Conservation (phyloP, 2,329 filamentous ascomycete species). For the Didymella sp. region DNA sequence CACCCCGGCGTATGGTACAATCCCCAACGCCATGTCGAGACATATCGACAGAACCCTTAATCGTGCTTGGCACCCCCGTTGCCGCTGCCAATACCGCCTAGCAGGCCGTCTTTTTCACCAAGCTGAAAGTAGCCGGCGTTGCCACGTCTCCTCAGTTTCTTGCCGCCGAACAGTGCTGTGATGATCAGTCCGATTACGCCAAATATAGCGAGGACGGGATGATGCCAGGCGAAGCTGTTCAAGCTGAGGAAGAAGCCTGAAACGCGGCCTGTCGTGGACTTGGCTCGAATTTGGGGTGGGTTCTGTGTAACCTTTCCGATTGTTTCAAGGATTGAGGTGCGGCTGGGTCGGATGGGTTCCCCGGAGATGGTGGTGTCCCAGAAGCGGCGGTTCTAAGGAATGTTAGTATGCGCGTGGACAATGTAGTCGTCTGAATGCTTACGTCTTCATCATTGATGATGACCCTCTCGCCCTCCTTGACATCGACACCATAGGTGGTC, state of each 20-base stretch:
- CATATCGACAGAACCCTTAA: slow-evolving; percentile 14
- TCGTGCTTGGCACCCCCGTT: slow-evolving; percentile 47
- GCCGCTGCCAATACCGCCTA: slow-evolving; percentile 61
- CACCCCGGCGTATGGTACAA: slow-evolving; percentile 1
- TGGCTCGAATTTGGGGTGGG: slow-evolving; percentile 74
- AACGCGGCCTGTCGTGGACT: slow-evolving; percentile 76
- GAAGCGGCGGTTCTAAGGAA: slow-evolving; percentile 79
- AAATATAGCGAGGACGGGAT: slow-evolving; percentile 58
- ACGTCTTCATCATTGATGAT: slow-evolving; percentile 98
- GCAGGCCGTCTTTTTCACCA: slow-evolving; percentile 72
- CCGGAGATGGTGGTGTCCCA: slow-evolving; percentile 93
- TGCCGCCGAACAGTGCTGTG: slow-evolving; percentile 51
- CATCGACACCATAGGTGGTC: slow-evolving; percentile 92
- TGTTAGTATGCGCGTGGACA: slow-evolving; percentile 12
- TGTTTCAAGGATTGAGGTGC: slow-evolving; percentile 90
- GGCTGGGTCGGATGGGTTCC: slow-evolving; percentile 85
- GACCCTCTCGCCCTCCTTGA: slow-evolving; percentile 84
- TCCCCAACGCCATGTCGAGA: slow-evolving; percentile 5
- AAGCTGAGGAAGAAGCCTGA: slow-evolving; percentile 69
- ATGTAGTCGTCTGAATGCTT: slow-evolving; percentile 52
- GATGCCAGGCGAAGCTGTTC: slow-evolving; percentile 51
- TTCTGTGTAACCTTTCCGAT: slow-evolving; percentile 72
- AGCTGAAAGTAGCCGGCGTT: slow-evolving; percentile 67
- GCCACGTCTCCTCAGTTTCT: slow-evolving; percentile 50
- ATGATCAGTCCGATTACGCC: slow-evolving; percentile 65